A percentile compares a stretch with the other conserved stretches of the same genome.
Conservation (phyloP, 176 grass and related monocot genomes). For the Oryza rufipogon region DNA sequence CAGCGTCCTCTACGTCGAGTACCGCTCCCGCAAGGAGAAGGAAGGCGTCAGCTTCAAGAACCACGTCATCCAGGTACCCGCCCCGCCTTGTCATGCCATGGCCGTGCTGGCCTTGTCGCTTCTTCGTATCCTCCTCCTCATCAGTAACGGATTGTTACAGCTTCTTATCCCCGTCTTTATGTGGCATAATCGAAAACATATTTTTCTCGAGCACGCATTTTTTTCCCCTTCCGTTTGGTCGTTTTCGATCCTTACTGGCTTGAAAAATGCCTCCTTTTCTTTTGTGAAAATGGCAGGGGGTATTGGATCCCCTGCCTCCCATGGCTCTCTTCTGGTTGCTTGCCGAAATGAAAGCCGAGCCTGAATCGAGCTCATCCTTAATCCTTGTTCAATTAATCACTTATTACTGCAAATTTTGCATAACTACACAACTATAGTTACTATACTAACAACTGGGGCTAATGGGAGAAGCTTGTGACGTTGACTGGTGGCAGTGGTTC, state of each 20-base stretch:
- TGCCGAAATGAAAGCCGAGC: background rate
- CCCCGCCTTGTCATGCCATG: background rate
- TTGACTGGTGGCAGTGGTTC: conserved; percentile 65
- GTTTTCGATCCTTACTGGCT: conserved; percentile 38
- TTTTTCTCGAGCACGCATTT: conserved; percentile 1
- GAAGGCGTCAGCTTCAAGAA: conserved; percentile 69
- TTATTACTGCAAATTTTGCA: background rate
- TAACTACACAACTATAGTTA: background rate
- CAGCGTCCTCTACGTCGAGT: conserved; percentile 84
- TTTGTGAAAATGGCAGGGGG: background rate
- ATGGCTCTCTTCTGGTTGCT: background rate
- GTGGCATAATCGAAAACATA: background rate
- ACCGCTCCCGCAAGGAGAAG: conserved; percentile 76
- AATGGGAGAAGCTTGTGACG: background rate
- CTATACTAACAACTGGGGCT: background rate
- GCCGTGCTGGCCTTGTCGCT: background rate
- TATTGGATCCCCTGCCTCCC: conserved; percentile 34
- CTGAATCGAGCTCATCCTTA: conserved; percentile 3
- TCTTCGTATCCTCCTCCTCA: background rate
- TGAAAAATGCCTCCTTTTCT: conserved; percentile 41
- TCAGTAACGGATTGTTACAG: conserved; percentile 41
- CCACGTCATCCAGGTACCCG: conserved; percentile 68
- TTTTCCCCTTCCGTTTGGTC: conserved; percentile 15
- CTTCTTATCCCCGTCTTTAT: conserved; percentile 6
- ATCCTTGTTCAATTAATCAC: conserved; percentile 4